A percentile compares a stretch with the other conserved stretches of the same genome.
Conservation (phyloP, 2,329 filamentous ascomycete genomes). For the Ceratocystis variospora region DNA sequence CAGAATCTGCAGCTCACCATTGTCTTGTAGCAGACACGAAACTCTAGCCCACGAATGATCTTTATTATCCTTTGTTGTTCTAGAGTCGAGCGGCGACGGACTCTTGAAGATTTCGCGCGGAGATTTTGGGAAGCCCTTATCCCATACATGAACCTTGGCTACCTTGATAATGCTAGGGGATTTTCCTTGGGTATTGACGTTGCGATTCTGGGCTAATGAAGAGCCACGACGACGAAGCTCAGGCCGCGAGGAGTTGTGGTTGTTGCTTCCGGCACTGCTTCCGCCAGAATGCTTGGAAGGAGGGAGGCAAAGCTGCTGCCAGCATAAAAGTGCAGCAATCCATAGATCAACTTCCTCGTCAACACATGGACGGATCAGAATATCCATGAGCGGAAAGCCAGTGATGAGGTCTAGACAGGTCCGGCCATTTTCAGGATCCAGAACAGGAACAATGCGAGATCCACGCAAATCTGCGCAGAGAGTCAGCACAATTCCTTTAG, state of each 20-base stretch:
- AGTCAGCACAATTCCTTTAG: conserved; percentile 12
- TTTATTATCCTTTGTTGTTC: conserved; percentile 27
- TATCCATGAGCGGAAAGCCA: conserved; percentile 28
- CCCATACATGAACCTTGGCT: conserved; percentile 81
- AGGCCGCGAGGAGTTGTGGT: conserved; percentile 27
- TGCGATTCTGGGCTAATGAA: neutral
- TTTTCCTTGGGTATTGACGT: conserved; percentile 18
- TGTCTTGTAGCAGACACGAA: conserved; percentile 87
- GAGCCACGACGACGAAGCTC: conserved; percentile 31
- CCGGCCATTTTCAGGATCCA: conserved; percentile 13
- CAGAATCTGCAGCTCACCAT: conserved; percentile 83
- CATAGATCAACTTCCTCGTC: conserved; percentile 60
- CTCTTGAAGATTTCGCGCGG: conserved; percentile 43
- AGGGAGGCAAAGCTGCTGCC: conserved; percentile 59
- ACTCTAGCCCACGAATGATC: conserved; percentile 57
- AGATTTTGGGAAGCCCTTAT: conserved; percentile 50
- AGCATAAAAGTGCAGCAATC: conserved; percentile 68
- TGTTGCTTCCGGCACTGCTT: conserved; percentile 24
- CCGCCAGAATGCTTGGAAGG: conserved; percentile 40
- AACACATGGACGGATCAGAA: conserved; percentile 51
- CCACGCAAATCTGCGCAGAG: conserved; percentile 16
- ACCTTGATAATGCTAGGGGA: conserved; percentile 76
- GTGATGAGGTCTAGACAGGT: conserved; percentile 17
- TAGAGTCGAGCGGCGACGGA: conserved; percentile 43
- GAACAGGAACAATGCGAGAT: conserved; percentile 27